Evolutionary conservation across 2,329 filamentous ascomycete species (phyloP).

Genomic region (Myriosclerotinia scirpicola): DNA sequence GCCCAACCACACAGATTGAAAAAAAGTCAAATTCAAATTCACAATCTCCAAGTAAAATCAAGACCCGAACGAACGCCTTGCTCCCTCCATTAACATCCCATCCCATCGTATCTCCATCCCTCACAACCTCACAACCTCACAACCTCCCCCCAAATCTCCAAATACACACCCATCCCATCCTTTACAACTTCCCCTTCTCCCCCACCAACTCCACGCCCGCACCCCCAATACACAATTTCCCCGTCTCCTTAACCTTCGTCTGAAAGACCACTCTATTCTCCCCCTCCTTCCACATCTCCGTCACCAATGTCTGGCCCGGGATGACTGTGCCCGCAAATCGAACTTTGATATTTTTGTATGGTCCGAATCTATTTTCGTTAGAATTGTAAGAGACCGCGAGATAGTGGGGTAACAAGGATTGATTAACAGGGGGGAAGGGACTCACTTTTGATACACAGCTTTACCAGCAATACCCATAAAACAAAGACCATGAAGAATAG

Average conservation of each 20-base stretch:
- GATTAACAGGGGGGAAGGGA: background rate
- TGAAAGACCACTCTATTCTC: constrained; percentile 78
- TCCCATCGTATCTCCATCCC: background rate
- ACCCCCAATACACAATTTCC: constrained; percentile 80
- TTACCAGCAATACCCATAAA: constrained; percentile 90
- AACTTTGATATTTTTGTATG: constrained; percentile 89
- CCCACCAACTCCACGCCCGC: constrained; percentile 70
- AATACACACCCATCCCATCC: background rate
- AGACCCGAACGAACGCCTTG: background rate
- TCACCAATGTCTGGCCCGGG: constrained; percentile 85
- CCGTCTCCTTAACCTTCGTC: constrained; percentile 86
- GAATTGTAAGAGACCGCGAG: background rate
- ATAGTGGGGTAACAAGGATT: background rate
- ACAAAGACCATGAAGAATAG: constrained; percentile 96
- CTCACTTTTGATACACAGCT: constrained; percentile 76
- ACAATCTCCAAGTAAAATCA: background rate
- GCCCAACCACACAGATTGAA: no score
- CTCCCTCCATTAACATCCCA: background rate
- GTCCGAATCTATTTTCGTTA: constrained; percentile 51
- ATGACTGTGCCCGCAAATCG: constrained; percentile 83
- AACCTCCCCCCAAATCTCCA: background rate
- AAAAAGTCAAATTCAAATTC: background rate
- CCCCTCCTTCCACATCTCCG: constrained; percentile 92
- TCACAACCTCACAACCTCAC: no score
- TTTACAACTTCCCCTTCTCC: constrained; percentile 12